Conservation (phyloP, 495 filamentous ascomycete species). For the Barbatosphaeria neglecta region DNA sequence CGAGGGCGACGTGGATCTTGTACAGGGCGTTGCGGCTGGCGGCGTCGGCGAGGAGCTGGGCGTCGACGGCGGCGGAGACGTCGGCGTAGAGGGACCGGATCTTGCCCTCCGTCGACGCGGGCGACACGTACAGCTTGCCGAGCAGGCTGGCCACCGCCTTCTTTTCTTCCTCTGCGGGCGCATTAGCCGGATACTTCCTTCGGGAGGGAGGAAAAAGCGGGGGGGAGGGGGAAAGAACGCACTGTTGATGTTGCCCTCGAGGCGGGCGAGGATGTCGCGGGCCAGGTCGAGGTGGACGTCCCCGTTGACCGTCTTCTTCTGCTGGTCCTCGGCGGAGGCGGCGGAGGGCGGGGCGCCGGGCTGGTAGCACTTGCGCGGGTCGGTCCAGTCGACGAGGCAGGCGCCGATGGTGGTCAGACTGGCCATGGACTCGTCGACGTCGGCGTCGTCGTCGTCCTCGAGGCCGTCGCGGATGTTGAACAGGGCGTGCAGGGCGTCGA, state of each 20-base stretch:
- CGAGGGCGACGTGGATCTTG: constrained; percentile 60
- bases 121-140: constrained; percentile 70
- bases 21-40: constrained; percentile 63
- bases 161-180: constrained; percentile 61
- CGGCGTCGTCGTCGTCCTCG: constrained; percentile 70
- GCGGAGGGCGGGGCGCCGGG: constrained; percentile 44
- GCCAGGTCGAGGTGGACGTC: constrained; percentile 62
- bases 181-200: constrained; percentile 23
- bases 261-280: constrained; percentile 45
- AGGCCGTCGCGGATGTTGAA: constrained; percentile 55
- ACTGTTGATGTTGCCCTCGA: constrained; percentile 45
- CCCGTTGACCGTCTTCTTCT: constrained; percentile 48
- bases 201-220: constrained; percentile 16
- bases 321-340: constrained; percentile 28
- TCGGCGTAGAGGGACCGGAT: constrained; percentile 40
- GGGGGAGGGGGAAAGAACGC: constrained; percentile 29
- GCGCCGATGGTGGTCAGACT: constrained; percentile 59
- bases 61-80: constrained; percentile 56
- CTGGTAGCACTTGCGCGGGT: constrained; percentile 74
- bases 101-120: constrained; percentile 36
- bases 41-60: constrained; percentile 56
- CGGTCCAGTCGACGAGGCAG: constrained; percentile 90
- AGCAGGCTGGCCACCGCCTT: constrained; percentile 69
- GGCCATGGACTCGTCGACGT: constrained; percentile 72
- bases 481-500: constrained; percentile 55